These are phyloP conservation scores for Trametes punicea DNA, from an alignment of 768 basidiomycete species.

Conservation along the genomic window DNA sequence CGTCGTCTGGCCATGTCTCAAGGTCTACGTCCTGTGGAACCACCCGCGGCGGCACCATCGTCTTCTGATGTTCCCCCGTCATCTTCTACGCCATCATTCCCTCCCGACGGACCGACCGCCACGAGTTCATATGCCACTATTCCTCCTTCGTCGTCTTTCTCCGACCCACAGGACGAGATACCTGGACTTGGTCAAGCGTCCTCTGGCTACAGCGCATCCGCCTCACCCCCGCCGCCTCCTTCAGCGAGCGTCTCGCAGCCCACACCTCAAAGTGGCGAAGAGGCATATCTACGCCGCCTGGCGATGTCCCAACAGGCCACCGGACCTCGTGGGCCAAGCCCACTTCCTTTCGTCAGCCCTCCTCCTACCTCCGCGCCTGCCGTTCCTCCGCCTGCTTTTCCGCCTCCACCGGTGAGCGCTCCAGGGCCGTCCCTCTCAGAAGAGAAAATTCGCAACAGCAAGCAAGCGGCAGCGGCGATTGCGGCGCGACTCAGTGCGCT, in stretches of 20 bases:
- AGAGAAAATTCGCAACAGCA: slow-evolving; percentile 49
- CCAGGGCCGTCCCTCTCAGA: slow-evolving; percentile 45
- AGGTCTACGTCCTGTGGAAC: slow-evolving; percentile 23
- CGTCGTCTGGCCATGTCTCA: slow-evolving; percentile 68
- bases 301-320: slow-evolving; percentile 46
- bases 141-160: slow-evolving; percentile 8
- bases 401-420: slow-evolving; percentile 53
- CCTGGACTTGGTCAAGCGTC: slow-evolving; percentile 15
- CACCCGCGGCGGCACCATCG: not conserved
- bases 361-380: slow-evolving; percentile 62
- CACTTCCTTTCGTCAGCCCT: slow-evolving; percentile 30
- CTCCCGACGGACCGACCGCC: not conserved
- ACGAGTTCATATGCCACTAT: not conserved
- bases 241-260: not conserved
- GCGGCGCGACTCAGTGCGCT: slow-evolving; percentile 71
- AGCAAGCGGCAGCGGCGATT: slow-evolving; percentile 76
- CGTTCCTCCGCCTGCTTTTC: slow-evolving; percentile 51
- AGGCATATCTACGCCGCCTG: slow-evolving; percentile 61
- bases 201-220: slow-evolving; percentile 9
- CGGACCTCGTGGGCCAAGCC: slow-evolving; percentile 22
- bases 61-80: not conserved
- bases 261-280: slow-evolving; percentile 45
- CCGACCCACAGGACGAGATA: slow-evolving; percentile 16
- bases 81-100: not conserved
- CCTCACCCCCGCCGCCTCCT: slow-evolving; percentile 14